Base-by-base conservation (phyloP, 2,329 filamentous ascomycete species). In the Amesomyces nigricolor region DNA sequence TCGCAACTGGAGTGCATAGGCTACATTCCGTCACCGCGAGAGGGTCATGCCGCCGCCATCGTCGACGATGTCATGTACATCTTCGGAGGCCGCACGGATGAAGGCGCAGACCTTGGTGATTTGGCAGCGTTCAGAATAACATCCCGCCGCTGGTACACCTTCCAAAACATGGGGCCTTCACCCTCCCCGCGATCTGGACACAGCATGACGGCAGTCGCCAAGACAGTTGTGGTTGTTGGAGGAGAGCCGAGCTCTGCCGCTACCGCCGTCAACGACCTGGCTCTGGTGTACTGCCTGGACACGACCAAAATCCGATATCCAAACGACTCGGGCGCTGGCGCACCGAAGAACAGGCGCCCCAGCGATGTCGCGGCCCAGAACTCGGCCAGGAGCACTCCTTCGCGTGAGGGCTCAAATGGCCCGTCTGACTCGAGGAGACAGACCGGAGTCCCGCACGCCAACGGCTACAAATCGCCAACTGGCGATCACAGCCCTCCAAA, bases 61-160 rank as follows among this genome's bases (percentile, higher is more conserved):
- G 91, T 99, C 43, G 90, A 94, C 69, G 94, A 99, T 68, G 94
- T 96, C 57, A 99, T 99, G 95, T 99, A 99, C 74, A 85, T 99
- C 58, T 99, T 99, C 70, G 95, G 95, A 63, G 94, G 94, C 44
- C 87, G 94, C 57, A 96, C 91, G 0, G 90, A 96, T 67, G 91
- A 97, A 63, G 94, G 94, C 1, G 83, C 86, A 29, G 94, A 99
- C 68, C 76, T 99, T 4, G 94, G 92, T 35, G 94, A 99, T 70
- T 78, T 99, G 43, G 92, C 94, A 2, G 94, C 94, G 1, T 84
- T 84, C 64, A 73, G 79, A 51, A 83, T 84, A 57, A 83, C 87
- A 0, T 91, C 91, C 10, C 85, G 89, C 61, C 83, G 94, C 57
- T 99, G 94, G 94, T 99, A 97, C 70, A 99, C 94, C 37, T 99